A percentile compares a stretch with the other conserved stretches of the same genome.
phyloP scores from a whole-genome alignment of 805 yeast genomes.

The Wickerhamiella allomyrinae region DNA sequence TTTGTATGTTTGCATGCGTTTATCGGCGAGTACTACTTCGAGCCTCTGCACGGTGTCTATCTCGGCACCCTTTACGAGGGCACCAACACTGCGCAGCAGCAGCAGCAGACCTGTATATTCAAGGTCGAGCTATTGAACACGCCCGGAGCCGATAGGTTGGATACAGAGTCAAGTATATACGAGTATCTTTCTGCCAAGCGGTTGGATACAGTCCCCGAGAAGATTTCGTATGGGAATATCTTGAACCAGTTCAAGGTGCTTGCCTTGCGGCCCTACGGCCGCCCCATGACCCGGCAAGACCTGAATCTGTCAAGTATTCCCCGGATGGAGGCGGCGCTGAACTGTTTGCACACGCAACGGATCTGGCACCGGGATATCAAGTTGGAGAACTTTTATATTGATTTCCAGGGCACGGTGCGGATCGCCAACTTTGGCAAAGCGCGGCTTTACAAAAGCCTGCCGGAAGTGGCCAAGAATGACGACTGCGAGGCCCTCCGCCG shows the following conservation, averaged over 20 bases:
- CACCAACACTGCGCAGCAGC: not conserved
- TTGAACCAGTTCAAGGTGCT: slow-evolving; percentile 14
- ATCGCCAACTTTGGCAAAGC: slow-evolving; percentile 15
- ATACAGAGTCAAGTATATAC: slow-evolving; percentile 15
- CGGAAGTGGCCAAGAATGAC: slow-evolving; percentile 9
- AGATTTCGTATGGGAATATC: slow-evolving; percentile 13
- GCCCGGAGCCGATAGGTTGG: slow-evolving; percentile 2
- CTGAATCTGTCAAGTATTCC: slow-evolving; percentile 4
- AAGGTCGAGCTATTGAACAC: not conserved
- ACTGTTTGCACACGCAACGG: slow-evolving; percentile 11
- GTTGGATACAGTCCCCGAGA: slow-evolving; percentile 10
- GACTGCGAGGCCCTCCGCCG: slow-evolving; percentile 10
- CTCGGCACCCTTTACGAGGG: not conserved
- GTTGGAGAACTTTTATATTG: slow-evolving; percentile 13
- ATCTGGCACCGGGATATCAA: slow-evolving; percentile 13
- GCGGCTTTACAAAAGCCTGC: slow-evolving; percentile 13
- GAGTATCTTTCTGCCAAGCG: slow-evolving; percentile 11
- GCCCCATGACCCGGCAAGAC: slow-evolving; percentile 10
- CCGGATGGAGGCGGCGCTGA: slow-evolving; percentile 10
- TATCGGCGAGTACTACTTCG: not conserved
- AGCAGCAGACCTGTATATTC: not conserved
- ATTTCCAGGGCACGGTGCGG: slow-evolving; percentile 9
- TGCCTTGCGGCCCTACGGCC: slow-evolving; percentile 16
- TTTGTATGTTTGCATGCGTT: not conserved
- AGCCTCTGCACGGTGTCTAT: not conserved